Evolutionary conservation across 805 yeast genomes (phyloP), one percentile per base, ranked within the genome.

Genomic region (Starmerella geochares): DNA sequence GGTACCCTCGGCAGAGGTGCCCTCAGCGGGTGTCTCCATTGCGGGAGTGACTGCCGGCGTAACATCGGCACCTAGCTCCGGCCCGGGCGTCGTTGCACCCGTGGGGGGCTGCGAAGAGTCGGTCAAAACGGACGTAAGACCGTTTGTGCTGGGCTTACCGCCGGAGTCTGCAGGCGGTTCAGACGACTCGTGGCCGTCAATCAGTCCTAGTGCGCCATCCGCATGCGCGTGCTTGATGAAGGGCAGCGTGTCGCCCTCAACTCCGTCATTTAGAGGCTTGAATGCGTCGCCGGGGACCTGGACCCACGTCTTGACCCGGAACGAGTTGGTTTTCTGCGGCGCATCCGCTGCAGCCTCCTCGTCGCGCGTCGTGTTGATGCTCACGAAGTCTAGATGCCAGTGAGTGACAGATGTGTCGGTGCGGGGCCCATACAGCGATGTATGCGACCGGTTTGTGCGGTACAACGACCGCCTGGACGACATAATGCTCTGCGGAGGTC

Each of bases 211-310:
- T 21, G 39, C 56, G 17, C 46, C 52, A 9, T 50, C 51, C 14
- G 38, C 36, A 44, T 53, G 54, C 25, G 47, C 35, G 42, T 47
- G 55, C 47, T 48, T 48, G 23, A 28, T 62, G 42, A 79, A 64
- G 49, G 75, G 74, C 19, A 78, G 60, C 10, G 67, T 59, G 57
- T 78, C 82, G 21, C 61, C 64, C 8, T 62, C 69, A 19, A 66
- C 71, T 13, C 70, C 68, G 47, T 69, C 74, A 24, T 57, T 59
- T 1, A 58, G 45, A 0, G 63, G 59, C 14, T 17, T 49, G 50
- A 56, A 59, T 24, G 56, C 54, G 16, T 48, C 56, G 33, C 46
- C 54, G 31, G 46, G 46, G 16, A 51, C 27, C 41, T 50, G 48
- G 9, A 46, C 38, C 63, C 63, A 60, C 19, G 57, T 50, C 45